A percentile compares a stretch with the other conserved stretches of the same genome.
Conservation (phyloP, 2,329 filamentous ascomycete species). For the Fusarium clavum region DNA sequence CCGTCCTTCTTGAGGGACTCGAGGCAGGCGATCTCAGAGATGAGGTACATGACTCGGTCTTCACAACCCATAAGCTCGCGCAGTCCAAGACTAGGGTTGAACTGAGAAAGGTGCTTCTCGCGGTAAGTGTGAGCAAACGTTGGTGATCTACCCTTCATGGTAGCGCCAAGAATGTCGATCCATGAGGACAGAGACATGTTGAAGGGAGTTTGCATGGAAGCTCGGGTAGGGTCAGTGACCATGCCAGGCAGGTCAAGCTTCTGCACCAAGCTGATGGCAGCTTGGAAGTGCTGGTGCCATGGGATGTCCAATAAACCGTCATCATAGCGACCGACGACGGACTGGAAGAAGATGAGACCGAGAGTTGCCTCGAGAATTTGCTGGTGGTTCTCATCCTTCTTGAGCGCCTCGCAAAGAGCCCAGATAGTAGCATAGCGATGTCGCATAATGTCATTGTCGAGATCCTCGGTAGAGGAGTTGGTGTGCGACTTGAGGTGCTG, state of each 20-base stretch:
- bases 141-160: conserved; percentile 88
- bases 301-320: conserved; percentile 90
- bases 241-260: conserved; percentile 82
- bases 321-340: conserved; percentile 86
- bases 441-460: conserved; percentile 91
- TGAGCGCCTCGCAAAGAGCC: conserved; percentile 84
- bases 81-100: conserved; percentile 75
- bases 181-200: conserved; percentile 95
- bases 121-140: conserved; percentile 95
- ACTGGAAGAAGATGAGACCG: conserved; percentile 96
- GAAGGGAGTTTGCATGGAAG: conserved; percentile 75
- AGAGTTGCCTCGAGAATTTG: conserved; percentile 93
- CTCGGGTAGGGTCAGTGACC: conserved; percentile 70
- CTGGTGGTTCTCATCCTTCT: conserved; percentile 82
- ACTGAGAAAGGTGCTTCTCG: conserved; percentile 83
- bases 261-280: conserved; percentile 84
- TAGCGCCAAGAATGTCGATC: conserved; percentile 97
- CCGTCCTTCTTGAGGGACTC: conserved; percentile 86
- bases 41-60: conserved; percentile 96
- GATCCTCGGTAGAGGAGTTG: conserved; percentile 73
- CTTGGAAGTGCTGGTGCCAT: conserved; percentile 98
- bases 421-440: conserved; percentile 91
- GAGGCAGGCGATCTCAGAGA: conserved; percentile 96
- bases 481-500: conserved; percentile 86
- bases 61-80: conserved; percentile 97